These are phyloP conservation scores for Clitoria ternatea DNA, from an alignment of 306 rosid genomes.

Conservation along the genomic window DNA sequence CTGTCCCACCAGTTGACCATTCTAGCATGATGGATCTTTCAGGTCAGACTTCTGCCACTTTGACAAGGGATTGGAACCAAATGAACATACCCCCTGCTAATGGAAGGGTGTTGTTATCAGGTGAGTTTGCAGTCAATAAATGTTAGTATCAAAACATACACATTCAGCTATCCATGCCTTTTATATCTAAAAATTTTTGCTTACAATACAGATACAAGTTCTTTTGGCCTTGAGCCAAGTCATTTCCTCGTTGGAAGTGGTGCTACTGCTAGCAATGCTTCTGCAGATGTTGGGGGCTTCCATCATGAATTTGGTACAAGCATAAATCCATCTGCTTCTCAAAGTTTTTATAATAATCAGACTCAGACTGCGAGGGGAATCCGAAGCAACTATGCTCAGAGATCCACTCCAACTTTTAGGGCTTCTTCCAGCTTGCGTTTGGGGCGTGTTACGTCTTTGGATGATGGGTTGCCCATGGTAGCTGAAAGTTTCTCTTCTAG, in stretches of 20 bases:
- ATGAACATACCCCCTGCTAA: constrained; percentile 50
- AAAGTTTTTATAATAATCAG: constrained; percentile 43
- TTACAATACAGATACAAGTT: constrained; percentile 45
- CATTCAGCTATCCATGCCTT: neutral
- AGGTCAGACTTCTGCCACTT: constrained; percentile 42
- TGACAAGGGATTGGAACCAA: constrained; percentile 67
- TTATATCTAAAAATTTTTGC: constrained; percentile 14
- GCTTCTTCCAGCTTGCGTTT: constrained; percentile 61
- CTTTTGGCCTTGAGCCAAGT: constrained; percentile 54
- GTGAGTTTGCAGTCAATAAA: constrained; percentile 33
- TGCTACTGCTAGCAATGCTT: constrained; percentile 43
- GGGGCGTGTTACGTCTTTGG: constrained; percentile 55
- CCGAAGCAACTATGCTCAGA: constrained; percentile 62
- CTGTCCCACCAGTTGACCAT: constrained; percentile 46
- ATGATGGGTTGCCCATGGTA: constrained; percentile 57
- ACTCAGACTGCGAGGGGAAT: constrained; percentile 55
- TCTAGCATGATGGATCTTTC: constrained; percentile 48
- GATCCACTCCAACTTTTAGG: constrained; percentile 54
- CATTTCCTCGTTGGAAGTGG: constrained; percentile 56
- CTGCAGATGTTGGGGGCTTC: constrained; percentile 53
- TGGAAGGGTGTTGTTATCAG: constrained; percentile 51
- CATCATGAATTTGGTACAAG: constrained; percentile 52
- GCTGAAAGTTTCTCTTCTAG: constrained; percentile 58
- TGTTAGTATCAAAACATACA: neutral
- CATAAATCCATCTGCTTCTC: constrained; percentile 50